Evolutionary conservation across 768 basidiomycete species (phyloP).

Genomic region (Naganishia kalamii): DNA sequence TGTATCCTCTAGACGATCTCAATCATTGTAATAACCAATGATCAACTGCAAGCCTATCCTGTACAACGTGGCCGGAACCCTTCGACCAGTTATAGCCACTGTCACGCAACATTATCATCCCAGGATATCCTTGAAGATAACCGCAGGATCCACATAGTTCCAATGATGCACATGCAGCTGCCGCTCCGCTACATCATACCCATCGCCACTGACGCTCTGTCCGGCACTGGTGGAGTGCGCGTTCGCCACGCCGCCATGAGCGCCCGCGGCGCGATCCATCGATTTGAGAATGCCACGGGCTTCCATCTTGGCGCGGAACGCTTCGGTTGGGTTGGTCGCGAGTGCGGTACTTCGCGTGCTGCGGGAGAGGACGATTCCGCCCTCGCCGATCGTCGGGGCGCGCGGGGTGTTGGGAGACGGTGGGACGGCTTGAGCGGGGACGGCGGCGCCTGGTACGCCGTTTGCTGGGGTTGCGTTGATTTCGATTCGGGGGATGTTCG

Average conservation of each 20-base stretch:
- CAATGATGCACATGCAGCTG: conserved; percentile 16
- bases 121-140: conserved; percentile 19
- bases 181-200: neutral
- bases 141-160: conserved; percentile 22
- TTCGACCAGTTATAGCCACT: no score
- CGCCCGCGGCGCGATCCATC: conserved; percentile 11
- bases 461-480: neutral
- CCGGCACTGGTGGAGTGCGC: neutral
- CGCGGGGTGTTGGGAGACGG: neutral
- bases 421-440: neutral
- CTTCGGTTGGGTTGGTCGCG: neutral
- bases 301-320: conserved; percentile 11
- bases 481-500: conserved; percentile 13
- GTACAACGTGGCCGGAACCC: no score
- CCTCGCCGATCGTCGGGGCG: neutral
- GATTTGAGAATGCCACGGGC: conserved; percentile 9
- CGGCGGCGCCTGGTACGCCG: neutral
- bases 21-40: no score
- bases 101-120: neutral
- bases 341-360: neutral
- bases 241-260: neutral
- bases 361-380: neutral
- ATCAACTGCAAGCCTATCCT: no score
- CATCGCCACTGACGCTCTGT: neutral
- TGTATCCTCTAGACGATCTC: no score